Base-by-base conservation (phyloP, 2,329 filamentous ascomycete species). In the Byssochlamys sp. region DNA sequence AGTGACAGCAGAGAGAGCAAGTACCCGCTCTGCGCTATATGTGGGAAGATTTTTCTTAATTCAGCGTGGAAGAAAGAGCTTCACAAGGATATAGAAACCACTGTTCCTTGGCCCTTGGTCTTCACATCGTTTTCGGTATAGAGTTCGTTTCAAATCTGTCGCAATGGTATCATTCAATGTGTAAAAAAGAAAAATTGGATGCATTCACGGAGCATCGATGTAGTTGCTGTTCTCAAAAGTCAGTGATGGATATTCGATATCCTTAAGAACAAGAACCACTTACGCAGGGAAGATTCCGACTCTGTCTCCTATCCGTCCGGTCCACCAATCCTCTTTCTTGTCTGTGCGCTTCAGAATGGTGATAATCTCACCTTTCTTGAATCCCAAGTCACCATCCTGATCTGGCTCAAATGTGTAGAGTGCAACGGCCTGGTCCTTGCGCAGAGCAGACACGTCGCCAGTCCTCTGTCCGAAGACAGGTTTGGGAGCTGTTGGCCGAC, bases 261-360 rank as follows among this genome's bases (percentile, higher is more conserved):
- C 19, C 19, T 19, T 19, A 24, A 50, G 14, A 26, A 52, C n/a
- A n/a, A 52, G 26, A 28, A 53, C 54, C 55, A 67, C 77, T 62
- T 76, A 84, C 82, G 89, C 94, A 0, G 94, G 94, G 75, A 99
- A 99, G 63, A 96, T 95, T 39, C 94, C 94, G 57, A 91, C 89
- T 65, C 85, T 83, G 63, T 85, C 82, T 29, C 91, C 91, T 67
- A 96, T 86, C 74, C 88, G 87, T 27, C 94, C 94, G 19, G 92
- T 97, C 94, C 92, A 97, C 92, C 92, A 97, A 72, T 97, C 92
- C 58, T 91, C 91, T 58, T 90, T 88, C 65, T 88, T 96, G 3
- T 97, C 90, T 4, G 92, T 97, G 74, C 89, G 88, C 79, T 99
- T 96, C 58, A 95, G 73, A 58, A 99, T 91, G 0, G 91, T 96